Percentiles rank a stretch among this genome's conserved stretches.
Evolutionary conservation across 2,329 filamentous ascomycete species (phyloP).

Genomic region (Penicillium decumbens): DNA sequence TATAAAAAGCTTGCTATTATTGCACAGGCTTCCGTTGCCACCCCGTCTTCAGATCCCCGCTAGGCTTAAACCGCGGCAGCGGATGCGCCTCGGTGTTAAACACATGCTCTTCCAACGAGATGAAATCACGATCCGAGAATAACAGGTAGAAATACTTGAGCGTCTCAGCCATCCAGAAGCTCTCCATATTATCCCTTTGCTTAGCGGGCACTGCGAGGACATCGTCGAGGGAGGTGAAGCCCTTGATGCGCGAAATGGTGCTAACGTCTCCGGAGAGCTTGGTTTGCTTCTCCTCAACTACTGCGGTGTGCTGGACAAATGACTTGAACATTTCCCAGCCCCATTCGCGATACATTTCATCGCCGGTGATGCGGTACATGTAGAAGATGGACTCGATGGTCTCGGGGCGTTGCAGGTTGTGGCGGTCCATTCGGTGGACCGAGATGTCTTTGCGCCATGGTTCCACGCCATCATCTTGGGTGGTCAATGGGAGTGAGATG

Average conservation of each 20-base stretch:
- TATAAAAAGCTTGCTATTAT: background rate
- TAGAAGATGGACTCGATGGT: constrained; percentile 96
- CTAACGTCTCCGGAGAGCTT: constrained; percentile 2
- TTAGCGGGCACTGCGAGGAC: constrained; percentile 67
- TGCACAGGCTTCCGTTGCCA: constrained; percentile 32
- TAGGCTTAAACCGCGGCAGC: constrained; percentile 80
- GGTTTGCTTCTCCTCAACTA: constrained; percentile 57
- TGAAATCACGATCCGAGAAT: constrained; percentile 75
- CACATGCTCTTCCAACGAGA: constrained; percentile 81
- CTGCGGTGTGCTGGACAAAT: constrained; percentile 79
- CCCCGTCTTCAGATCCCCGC: constrained; percentile 39
- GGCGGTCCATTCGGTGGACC: constrained; percentile 75
- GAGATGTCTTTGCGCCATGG: constrained; percentile 72
- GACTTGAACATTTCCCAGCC: constrained; percentile 98
- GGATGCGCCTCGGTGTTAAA: constrained; percentile 96
- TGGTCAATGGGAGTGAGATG: constrained; percentile 34
- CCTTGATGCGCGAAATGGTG: constrained; percentile 40
- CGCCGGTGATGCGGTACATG: constrained; percentile 97
- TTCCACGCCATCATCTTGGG: constrained; percentile 23
- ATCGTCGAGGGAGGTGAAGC: constrained; percentile 76
- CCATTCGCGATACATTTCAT: constrained; percentile 86
- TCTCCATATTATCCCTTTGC: constrained; percentile 90
- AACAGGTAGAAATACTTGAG: constrained; percentile 96
- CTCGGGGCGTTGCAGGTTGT: constrained; percentile 93
- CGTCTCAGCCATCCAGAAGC: constrained; percentile 97